phyloP scores from a whole-genome alignment of 2,329 filamentous ascomycete species.

The Aspergillus viridinutans region DNA sequence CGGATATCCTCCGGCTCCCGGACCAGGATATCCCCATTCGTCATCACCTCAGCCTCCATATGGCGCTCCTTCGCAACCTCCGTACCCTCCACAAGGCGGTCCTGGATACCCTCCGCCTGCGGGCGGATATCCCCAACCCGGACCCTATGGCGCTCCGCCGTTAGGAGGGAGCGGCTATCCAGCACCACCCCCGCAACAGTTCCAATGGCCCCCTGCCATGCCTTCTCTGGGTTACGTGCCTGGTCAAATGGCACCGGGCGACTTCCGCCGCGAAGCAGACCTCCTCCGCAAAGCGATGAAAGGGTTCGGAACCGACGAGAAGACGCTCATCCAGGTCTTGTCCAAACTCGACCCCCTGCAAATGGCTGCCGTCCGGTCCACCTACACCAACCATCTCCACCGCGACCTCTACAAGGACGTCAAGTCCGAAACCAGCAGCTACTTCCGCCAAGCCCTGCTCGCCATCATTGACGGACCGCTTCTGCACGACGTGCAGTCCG shows the following conservation, averaged over 20 bases:
- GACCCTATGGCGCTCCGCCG: constrained; percentile 37
- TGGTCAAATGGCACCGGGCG: constrained; percentile 61
- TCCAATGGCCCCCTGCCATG: constrained; percentile 41
- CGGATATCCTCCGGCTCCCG: constrained; percentile 20
- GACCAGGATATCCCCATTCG: constrained; percentile 11
- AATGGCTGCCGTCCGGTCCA: constrained; percentile 61
- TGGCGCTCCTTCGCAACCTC: constrained; percentile 10
- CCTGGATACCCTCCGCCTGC: constrained; percentile 22
- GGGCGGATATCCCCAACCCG: constrained; percentile 29
- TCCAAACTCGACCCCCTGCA: constrained; percentile 73
- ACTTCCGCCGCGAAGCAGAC: constrained; percentile 66
- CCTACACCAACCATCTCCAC: constrained; percentile 61
- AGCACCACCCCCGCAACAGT: constrained; percentile 24
- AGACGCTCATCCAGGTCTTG: constrained; percentile 65
- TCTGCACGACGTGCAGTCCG: constrained; percentile 65
- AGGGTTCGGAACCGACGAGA: constrained; percentile 86
- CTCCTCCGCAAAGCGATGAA: constrained; percentile 81
- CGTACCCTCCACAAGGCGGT: constrained; percentile 13
- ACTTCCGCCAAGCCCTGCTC: constrained; percentile 70
- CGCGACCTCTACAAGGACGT: constrained; percentile 72
- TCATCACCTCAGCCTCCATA: constrained; percentile 15
- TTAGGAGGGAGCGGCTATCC: constrained; percentile 14
- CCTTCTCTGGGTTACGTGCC: constrained; percentile 72
- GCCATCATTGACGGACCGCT: constrained; percentile 76
- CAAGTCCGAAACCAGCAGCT: constrained; percentile 69